Base-by-base conservation (phyloP, 1,284 basidiomycete genomes). In the Lentinus polychrous region DNA sequence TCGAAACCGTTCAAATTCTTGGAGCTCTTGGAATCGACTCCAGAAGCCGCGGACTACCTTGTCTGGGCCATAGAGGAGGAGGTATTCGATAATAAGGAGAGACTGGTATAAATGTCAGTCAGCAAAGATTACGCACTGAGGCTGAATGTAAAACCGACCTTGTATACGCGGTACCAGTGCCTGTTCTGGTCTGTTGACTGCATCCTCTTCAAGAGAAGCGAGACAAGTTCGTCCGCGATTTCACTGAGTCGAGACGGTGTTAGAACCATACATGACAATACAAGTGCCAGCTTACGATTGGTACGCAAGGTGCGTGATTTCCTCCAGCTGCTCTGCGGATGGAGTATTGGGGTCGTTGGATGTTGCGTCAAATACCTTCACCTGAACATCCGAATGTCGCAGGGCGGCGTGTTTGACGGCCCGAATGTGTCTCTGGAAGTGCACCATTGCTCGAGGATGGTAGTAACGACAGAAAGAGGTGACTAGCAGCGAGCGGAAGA, bases 151-250 rank as follows among this genome's bases (percentile, higher is more conserved):
- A 45, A 15, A 35, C 69, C 52, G 56, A 86, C 91, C 79, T 99
- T 99, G 82, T 96, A 98, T 50, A 98, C 95, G 74, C 99, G 95
- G 37, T 94, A 78, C 96, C 95, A 99, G 62, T 97, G 95, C 80
- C 98, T 98, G 35, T 96, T 95, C 73, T 97, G 98, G 73, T 99
- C 95, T 60, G 27, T 27, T 4, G 27, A 5, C 27, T 98, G 98
- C 58, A 99, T 69, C 43, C 95, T 81, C 71, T 98, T 99, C 70
- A 98, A 95, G 46, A 99, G 77, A 84, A 98, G 94, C 71, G 98
- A 93, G 90, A 99, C 96, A 61, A 99, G 94, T 67, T 99, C 96
- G 24, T 97, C 86, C 66, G 98, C 98, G 64, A 98, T 94, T 53
- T 82, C 84, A 65, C 92, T 95, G 59, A 5, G 34, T 20, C 8